Evolutionary conservation across 768 basidiomycete species (phyloP), one percentile per base, ranked within the genome.

Genomic region (Tulasnella sp.): DNA sequence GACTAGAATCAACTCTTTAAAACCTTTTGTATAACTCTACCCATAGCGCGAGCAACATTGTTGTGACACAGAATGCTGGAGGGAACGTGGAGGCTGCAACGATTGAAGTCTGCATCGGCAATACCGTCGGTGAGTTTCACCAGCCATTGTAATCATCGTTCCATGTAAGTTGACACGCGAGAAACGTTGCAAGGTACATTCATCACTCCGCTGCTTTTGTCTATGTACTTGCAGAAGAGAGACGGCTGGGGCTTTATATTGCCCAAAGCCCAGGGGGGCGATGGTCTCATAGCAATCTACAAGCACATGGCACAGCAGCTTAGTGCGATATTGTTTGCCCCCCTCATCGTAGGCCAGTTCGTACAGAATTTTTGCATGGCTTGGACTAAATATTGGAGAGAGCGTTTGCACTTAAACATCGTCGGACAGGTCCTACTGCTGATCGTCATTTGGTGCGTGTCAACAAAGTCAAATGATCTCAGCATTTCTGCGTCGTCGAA

Each of bases 11-110:
- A n/a, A n/a, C n/a, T n/a, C n/a, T n/a, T n/a, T n/a, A n/a, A n/a
- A n/a, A n/a, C n/a, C n/a, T n/a, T n/a, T n/a, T n/a, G n/a, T n/a
- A n/a, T n/a, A n/a, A n/a, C n/a, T n/a, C 43, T 4, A 21, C 13
- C 23, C 29, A 19, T 42, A 63, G 62, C 19, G 68, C 68, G 41
- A 65, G 64, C 50, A 69, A 69, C 59, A 65, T 69, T 34, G 64
- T 65, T 11, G 67, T 68, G 66, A 69, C 68, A 3, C 55, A 65
- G 13, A 61, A 61, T 8, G 67, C 67, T 17, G 63, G 64, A 8
- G 68, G 68, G 10, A 69, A 64, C 52, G 64, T 60, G 0, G 68
- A 69, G 45, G 63, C 66, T 8, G 67, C 68, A 1, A 69, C 66
- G 1, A 64, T 65, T 4, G 65, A 69, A 45, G 66, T 67, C 34